Evolutionary conservation across 192 early-diverging fungal species (phyloP).

Genomic region (Entomortierella beljakovae): DNA sequence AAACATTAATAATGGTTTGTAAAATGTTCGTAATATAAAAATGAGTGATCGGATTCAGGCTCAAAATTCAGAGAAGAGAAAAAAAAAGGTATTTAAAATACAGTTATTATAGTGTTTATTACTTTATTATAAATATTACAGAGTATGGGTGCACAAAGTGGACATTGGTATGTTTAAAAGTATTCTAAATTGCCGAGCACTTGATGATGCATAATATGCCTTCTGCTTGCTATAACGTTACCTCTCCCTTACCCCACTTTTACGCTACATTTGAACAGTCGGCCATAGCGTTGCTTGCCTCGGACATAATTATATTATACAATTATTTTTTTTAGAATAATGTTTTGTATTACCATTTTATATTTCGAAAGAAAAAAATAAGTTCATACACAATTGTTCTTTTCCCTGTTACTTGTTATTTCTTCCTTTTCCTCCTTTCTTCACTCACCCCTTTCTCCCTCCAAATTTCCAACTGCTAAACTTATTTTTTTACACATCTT

Average conservation of each 20-base stretch:
- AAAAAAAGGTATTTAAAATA: not conserved
- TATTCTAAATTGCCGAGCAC: not conserved
- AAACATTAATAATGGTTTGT: no score
- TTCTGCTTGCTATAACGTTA: not conserved
- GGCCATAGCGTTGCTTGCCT: conserved; percentile 16
- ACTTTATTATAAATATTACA: not conserved
- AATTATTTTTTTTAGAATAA: not conserved
- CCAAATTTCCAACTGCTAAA: not conserved
- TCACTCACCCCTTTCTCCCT: not conserved
- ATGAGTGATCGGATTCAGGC: conserved; percentile 15
- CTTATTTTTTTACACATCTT: not conserved
- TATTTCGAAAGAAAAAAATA: not conserved
- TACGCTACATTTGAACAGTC: not conserved
- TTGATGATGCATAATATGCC: no score
- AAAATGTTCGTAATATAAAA: not conserved
- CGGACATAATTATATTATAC: not conserved
- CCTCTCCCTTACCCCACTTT: not conserved
- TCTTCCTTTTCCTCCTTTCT: not conserved
- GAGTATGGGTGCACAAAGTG: no score
- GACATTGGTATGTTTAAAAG: no score
- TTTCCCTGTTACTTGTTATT: not conserved
- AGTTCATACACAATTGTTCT: not conserved
- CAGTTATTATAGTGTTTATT: no score
- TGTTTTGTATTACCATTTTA: not conserved
- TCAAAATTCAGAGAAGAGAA: not conserved